Evolutionary conservation across 257 asterid species (phyloP).

Genomic region (Solanum phureja): DNA sequence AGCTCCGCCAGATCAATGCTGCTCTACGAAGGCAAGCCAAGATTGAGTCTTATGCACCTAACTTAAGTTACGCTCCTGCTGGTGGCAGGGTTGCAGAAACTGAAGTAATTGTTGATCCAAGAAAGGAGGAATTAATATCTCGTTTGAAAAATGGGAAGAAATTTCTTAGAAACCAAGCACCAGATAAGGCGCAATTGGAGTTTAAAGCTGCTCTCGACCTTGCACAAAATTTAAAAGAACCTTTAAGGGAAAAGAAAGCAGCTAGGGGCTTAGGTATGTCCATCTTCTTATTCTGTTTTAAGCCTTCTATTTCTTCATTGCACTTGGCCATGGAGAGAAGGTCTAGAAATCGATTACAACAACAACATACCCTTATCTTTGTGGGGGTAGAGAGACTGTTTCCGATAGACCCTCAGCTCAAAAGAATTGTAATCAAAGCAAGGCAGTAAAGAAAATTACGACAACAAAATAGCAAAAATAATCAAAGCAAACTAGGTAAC

Average conservation of each 20-base stretch:
- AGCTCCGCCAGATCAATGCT: conserved; percentile 86
- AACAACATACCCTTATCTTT: neutral
- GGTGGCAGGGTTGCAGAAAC: conserved; percentile 63
- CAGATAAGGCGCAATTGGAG: conserved; percentile 67
- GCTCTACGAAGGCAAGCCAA: conserved; percentile 95
- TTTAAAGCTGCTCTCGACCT: conserved; percentile 81
- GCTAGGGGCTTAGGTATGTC: conserved; percentile 90
- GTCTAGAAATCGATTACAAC: neutral
- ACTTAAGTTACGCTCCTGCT: conserved; percentile 86
- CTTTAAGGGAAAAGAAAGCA: conserved; percentile 93
- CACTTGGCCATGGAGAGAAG: neutral
- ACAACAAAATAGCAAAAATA: neutral
- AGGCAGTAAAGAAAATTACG: neutral
- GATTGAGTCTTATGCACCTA: conserved; percentile 95
- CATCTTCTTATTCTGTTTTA: neutral
- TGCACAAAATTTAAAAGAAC: conserved; percentile 68
- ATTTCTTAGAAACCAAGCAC: conserved; percentile 76
- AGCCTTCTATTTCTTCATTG: neutral
- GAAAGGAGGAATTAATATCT: conserved; percentile 64
- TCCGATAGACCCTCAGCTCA: neutral
- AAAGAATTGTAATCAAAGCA: neutral
- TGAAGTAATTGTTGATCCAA: conserved; percentile 84
- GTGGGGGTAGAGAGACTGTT: neutral
- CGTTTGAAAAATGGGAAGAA: conserved; percentile 78
- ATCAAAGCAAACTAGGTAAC: neutral